Evolutionary conservation across 768 basidiomycete species (phyloP), one percentile per base, ranked within the genome.

Genomic region (Boletus sp.): DNA sequence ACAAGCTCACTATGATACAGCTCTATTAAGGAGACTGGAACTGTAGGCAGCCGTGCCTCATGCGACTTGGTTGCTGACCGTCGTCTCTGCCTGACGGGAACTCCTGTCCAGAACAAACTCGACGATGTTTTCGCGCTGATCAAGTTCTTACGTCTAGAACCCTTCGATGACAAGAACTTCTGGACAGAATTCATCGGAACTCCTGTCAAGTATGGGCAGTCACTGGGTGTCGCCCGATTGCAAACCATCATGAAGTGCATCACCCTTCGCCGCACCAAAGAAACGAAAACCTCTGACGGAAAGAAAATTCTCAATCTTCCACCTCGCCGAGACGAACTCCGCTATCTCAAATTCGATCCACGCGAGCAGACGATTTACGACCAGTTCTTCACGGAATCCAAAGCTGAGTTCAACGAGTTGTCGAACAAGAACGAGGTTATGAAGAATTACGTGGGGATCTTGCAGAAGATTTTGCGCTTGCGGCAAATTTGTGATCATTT

Each of bases 401-500:
- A 93, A 73, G 88, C 90, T 44, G 90, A 95, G 72, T 98, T 98
- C 70, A 84, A 83, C 56, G 85, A 91, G 65, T 77, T 98, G 59
- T 84, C 88, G 30, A 79, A 85, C 70, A 91, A 88, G 72, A 93
- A 95, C 63, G 89, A 93, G 69, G 88, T 97, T 50, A 91, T 95
- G 87, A 97, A 97, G 81, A 98, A 97, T 68, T 97, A 96, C 67
- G 97, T 97, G 60, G 93, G 93, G 51, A 96, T 99, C 64, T 72
- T 99, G 61, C 96, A 98, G 72, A 94, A 95, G 77, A 91, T 98
- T 54, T 77, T 99, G 49, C 90, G 95, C 23, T 80, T 99, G 43
- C 89, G 97, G 50, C 96, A 98, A 75, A 98, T 98, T 46, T 99
- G 97, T 72, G 94, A 98, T 67, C 96, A 99, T 72, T 91, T 82